These are phyloP conservation scores for Leishmania lainsoni DNA, from an alignment of 208 protist genomes.

Conservation along the genomic window DNA sequence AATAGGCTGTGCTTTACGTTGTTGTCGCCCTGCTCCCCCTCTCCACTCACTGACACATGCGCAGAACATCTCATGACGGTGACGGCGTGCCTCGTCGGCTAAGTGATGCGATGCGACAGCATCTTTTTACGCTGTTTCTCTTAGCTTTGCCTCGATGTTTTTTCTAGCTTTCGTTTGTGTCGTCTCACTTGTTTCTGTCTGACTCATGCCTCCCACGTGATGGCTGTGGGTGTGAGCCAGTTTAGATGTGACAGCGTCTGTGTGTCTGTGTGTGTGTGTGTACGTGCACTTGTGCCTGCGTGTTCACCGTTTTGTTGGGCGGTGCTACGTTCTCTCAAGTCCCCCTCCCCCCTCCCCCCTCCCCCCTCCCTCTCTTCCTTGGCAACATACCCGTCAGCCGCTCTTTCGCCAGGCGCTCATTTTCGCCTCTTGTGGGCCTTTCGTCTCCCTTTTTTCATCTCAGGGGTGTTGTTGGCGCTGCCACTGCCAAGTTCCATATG, in stretches of 20 bases:
- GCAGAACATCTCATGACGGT: background rate
- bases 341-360: background rate
- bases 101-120: background rate
- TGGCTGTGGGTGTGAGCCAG: background rate
- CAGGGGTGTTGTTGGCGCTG: background rate
- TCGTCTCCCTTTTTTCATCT: background rate
- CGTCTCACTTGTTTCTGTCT: background rate
- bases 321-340: background rate
- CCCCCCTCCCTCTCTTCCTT: background rate
- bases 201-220: background rate
- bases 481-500: background rate
- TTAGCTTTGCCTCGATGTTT: slow-evolving; percentile 7
- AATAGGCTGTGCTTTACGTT: background rate
- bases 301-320: background rate
- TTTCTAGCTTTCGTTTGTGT: background rate
- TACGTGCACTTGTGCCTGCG: background rate
- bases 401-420: background rate
- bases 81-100: background rate
- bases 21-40: background rate
- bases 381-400: background rate
- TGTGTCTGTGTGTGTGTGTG: background rate
- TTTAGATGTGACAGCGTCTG: background rate
- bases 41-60: background rate
- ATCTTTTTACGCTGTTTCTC: slow-evolving; percentile 5
- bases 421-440: background rate